Conservation (phyloP, 805 yeast genomes). For the Teunomyces barrocoloradensis region DNA sequence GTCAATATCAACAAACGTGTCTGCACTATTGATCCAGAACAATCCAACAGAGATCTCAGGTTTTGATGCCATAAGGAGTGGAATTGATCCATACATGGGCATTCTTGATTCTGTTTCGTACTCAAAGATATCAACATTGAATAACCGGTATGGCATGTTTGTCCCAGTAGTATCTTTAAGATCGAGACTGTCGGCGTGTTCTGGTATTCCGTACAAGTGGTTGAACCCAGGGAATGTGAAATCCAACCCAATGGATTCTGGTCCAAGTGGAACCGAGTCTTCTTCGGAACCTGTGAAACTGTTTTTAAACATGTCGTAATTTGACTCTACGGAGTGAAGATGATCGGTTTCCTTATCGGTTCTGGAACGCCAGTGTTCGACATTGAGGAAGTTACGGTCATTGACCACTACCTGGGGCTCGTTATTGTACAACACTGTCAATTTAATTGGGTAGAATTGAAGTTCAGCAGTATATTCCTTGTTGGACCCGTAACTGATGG, state of each 20-base stretch:
- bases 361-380: slow-evolving; percentile 72
- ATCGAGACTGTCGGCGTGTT: slow-evolving; percentile 81
- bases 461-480: slow-evolving; percentile 44
- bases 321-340: slow-evolving; percentile 57
- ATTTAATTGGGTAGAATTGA: slow-evolving; percentile 45
- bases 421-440: slow-evolving; percentile 47
- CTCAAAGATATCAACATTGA: slow-evolving; percentile 93
- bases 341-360: slow-evolving; percentile 30
- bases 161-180: slow-evolving; percentile 62
- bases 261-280: slow-evolving; percentile 76
- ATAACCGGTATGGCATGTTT: slow-evolving; percentile 78
- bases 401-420: slow-evolving; percentile 57
- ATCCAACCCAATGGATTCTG: slow-evolving; percentile 86
- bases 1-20: slow-evolving; percentile 79
- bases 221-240: slow-evolving; percentile 57
- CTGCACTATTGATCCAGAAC: slow-evolving; percentile 93
- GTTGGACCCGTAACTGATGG: slow-evolving; percentile 36
- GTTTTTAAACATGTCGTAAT: slow-evolving; percentile 68
- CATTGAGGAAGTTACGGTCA: slow-evolving; percentile 65
- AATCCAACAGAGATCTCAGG: slow-evolving; percentile 63
- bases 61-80: slow-evolving; percentile 73
- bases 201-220: slow-evolving; percentile 92
- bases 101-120: slow-evolving; percentile 77
- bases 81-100: slow-evolving; percentile 96
- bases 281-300: slow-evolving; percentile 60